A percentile compares a stretch with the other conserved stretches of the same genome.
phyloP scores from a whole-genome alignment of 176 grass and related monocot genomes.

The Avena insularis region DNA sequence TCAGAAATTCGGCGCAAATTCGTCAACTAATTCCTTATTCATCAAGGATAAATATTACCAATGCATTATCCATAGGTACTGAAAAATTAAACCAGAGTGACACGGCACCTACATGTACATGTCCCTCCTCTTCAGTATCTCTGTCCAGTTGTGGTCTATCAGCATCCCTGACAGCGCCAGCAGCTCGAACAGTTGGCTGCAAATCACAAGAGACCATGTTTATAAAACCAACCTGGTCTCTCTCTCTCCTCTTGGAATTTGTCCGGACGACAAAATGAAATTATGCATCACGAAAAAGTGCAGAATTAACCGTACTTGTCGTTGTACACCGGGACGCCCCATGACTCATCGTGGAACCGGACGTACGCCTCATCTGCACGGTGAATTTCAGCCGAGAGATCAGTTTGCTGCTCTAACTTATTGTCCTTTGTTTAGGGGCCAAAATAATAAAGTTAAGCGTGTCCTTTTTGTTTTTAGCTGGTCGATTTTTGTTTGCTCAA shows the following conservation, averaged over 20 bases:
- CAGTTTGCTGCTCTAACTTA: neutral
- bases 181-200: slow-evolving; percentile 84
- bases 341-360: slow-evolving; percentile 90
- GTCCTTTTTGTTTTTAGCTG: neutral
- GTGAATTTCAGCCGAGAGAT: neutral
- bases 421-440: neutral
- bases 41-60: neutral
- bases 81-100: neutral
- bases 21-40: neutral
- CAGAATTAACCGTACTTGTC: slow-evolving; percentile 64
- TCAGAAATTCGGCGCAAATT: neutral
- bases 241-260: neutral
- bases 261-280: neutral
- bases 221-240: neutral
- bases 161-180: slow-evolving; percentile 90
- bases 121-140: slow-evolving; percentile 91
- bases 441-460: neutral
- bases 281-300: neutral
- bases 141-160: slow-evolving; percentile 95
- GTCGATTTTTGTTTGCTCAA: slow-evolving; percentile 31
- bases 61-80: neutral
- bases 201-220: neutral
- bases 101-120: slow-evolving; percentile 64
- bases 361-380: slow-evolving; percentile 81
- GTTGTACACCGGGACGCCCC: slow-evolving; percentile 84